A percentile compares a stretch with the other conserved stretches of the same genome.
These are phyloP conservation scores for Calocera viscosa DNA, from an alignment of 768 basidiomycete species.

Conservation along the genomic window DNA sequence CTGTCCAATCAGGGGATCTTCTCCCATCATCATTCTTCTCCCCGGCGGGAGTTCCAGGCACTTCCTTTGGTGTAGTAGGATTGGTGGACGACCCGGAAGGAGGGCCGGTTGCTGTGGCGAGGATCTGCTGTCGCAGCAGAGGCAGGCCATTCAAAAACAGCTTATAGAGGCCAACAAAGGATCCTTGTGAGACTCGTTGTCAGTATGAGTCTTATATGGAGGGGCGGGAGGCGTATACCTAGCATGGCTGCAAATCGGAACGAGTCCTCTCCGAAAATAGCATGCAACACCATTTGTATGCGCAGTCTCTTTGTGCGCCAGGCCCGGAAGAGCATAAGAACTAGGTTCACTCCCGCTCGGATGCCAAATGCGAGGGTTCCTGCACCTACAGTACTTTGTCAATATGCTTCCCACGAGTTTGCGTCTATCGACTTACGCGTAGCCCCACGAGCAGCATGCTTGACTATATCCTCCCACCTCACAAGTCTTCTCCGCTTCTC, in stretches of 20 bases:
- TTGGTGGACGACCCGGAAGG: constrained; percentile 22
- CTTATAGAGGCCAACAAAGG: constrained; percentile 69
- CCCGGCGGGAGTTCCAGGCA: constrained; percentile 11
- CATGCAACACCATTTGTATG: constrained; percentile 57
- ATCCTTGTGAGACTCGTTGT: constrained; percentile 34
- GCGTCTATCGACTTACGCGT: not conserved
- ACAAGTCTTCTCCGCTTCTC: not conserved
- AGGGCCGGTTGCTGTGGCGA: constrained; percentile 18
- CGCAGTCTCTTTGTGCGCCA: constrained; percentile 55
- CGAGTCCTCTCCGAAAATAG: constrained; percentile 72
- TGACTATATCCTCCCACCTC: not conserved
- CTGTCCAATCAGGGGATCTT: not conserved
- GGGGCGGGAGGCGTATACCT: constrained; percentile 34
- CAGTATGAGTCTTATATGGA: not conserved
- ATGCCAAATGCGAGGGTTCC: constrained; percentile 68
- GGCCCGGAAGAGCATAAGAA: constrained; percentile 62
- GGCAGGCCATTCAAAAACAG: constrained; percentile 66
- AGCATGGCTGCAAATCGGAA: constrained; percentile 81
- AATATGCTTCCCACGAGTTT: not conserved
- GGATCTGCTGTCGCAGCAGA: constrained; percentile 41
- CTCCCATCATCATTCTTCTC: not conserved
- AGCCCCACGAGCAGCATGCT: not conserved
- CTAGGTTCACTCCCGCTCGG: constrained; percentile 69
- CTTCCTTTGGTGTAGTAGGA: constrained; percentile 22
- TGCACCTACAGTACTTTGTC: constrained; percentile 44